phyloP scores from a whole-genome alignment of 2,329 filamentous ascomycete genomes.

The Penicillium expansum region DNA sequence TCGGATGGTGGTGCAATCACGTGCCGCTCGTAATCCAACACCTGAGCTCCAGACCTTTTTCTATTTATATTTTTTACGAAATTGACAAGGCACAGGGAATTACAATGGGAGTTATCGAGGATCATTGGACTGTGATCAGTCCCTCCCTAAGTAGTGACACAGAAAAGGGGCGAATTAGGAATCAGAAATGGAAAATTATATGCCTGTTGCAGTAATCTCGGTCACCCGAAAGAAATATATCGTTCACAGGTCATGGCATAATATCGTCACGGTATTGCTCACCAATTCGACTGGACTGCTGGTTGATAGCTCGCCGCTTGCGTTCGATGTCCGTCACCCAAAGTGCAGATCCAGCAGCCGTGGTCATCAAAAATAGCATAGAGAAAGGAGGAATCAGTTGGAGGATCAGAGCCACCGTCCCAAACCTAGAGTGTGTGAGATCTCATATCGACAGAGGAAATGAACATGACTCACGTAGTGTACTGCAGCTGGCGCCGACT shows the following conservation, averaged over 20 bases:
- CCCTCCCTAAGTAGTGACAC: not conserved
- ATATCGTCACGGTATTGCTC: conserved; percentile 40
- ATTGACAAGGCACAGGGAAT: not conserved
- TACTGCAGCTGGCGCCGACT: conserved; percentile 73
- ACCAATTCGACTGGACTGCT: conserved; percentile 18
- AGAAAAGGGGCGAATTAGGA: not conserved
- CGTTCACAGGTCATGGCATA: conserved; percentile 18
- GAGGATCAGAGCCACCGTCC: conserved; percentile 75
- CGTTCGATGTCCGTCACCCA: conserved; percentile 81
- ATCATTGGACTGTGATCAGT: not conserved
- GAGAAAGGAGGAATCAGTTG: conserved; percentile 86
- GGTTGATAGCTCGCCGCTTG: conserved; percentile 37
- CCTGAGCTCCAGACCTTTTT: not conserved
- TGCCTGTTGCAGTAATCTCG: not conserved
- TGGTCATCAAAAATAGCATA: conserved; percentile 93
- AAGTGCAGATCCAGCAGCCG: conserved; percentile 76
- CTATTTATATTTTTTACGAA: too few relatives aligned
- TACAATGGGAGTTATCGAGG: not conserved
- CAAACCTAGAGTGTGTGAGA: conserved; percentile 57
- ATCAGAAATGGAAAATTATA: not conserved
- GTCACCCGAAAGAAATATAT: not conserved
- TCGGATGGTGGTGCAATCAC: not conserved
- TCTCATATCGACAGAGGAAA: not conserved
- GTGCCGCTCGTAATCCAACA: not conserved
- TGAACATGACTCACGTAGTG: conserved; percentile 59